These are phyloP conservation scores for Thermothelomyces thermophilus DNA, from an alignment of 2,329 filamentous ascomycete genomes.

Conservation along the genomic window DNA sequence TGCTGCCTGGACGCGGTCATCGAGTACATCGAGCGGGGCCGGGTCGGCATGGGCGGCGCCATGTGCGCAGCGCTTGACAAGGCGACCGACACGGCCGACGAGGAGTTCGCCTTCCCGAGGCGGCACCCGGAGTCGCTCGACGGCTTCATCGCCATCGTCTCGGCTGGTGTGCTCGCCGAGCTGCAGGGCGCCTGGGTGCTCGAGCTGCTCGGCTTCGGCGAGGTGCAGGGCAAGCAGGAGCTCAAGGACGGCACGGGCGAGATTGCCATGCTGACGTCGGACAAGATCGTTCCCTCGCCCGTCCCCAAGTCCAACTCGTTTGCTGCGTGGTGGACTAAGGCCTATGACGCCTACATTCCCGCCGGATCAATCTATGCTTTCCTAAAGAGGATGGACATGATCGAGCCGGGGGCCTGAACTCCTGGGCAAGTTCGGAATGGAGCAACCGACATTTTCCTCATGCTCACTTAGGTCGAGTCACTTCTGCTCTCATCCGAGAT, in stretches of 20 bases:
- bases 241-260: constrained; percentile 1
- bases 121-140: constrained; percentile 17
- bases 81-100: constrained; percentile 18
- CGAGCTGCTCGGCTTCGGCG: constrained; percentile 22
- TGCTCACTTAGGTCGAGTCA: not conserved
- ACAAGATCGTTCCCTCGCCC: constrained; percentile 12
- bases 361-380: constrained; percentile 9
- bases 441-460: too few species aligned
- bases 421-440: too few species aligned
- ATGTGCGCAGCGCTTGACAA: constrained; percentile 21
- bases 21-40: constrained; percentile 18
- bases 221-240: constrained; percentile 12
- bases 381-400: constrained; percentile 15
- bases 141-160: constrained; percentile 22
- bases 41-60: constrained; percentile 15
- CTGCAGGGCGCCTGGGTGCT: constrained; percentile 22
- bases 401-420: constrained; percentile 8
- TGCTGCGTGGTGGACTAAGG: constrained; percentile 18
- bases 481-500: too few species aligned
- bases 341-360: constrained; percentile 19
- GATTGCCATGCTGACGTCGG: constrained; percentile 16
- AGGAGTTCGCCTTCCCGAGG: constrained; percentile 19
- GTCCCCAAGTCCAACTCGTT: constrained; percentile 6
- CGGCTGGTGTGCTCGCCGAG: constrained; percentile 20
- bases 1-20: constrained; percentile 19